Evolutionary conservation across 2,329 filamentous ascomycete species (phyloP).

Genomic region (Ophiobolus disseminans): DNA sequence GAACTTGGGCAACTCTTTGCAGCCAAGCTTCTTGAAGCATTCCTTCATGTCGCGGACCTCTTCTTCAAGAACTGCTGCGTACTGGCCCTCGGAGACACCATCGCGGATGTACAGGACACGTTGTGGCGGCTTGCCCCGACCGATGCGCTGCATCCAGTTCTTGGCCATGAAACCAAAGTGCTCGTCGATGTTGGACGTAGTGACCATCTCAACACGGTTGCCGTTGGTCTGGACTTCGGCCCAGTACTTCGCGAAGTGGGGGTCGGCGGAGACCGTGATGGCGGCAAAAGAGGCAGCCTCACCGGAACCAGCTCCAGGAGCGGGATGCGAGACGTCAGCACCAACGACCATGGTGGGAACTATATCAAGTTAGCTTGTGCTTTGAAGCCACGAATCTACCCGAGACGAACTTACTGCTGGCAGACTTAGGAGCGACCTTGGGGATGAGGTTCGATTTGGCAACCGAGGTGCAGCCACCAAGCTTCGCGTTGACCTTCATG

Average conservation of each 20-base stretch:
- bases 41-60: constrained; percentile 77
- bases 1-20: constrained; percentile 65
- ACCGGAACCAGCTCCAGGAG: constrained; percentile 60
- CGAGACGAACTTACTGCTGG: constrained; percentile 15
- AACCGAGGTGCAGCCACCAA: constrained; percentile 78
- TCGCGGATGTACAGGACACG: constrained; percentile 93
- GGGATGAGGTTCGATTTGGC: constrained; percentile 50
- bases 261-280: constrained; percentile 81
- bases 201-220: constrained; percentile 79
- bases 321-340: constrained; percentile 86
- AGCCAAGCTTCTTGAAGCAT: constrained; percentile 56
- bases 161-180: constrained; percentile 71
- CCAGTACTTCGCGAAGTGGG: constrained; percentile 73
- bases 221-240: constrained; percentile 85
- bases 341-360: constrained; percentile 80
- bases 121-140: constrained; percentile 64
- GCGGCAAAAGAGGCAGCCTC: constrained; percentile 78
- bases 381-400: too few species aligned
- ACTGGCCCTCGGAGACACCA: constrained; percentile 86
- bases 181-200: constrained; percentile 66
- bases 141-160: constrained; percentile 67
- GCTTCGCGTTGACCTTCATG: constrained; percentile 97
- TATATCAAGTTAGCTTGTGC: constrained; percentile 2
- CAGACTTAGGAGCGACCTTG: constrained; percentile 31
- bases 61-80: constrained; percentile 76